A percentile compares a stretch with the other conserved stretches of the same genome.
These are phyloP conservation scores for Aspergillus cavernicola DNA, from an alignment of 495 filamentous ascomycete genomes.

Conservation along the genomic window DNA sequence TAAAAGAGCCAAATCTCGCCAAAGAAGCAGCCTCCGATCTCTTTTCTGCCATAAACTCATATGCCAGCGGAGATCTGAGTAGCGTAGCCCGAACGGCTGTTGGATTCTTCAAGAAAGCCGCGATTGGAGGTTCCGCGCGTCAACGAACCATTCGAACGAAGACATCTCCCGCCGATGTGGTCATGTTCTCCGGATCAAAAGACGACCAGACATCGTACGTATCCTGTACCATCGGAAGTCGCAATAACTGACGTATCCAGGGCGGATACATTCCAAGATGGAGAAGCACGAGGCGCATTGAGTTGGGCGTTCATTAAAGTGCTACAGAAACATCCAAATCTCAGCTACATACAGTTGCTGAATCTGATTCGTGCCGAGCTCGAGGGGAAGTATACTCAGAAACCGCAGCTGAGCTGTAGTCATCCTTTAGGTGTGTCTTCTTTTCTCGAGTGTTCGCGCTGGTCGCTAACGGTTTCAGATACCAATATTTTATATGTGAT, in stretches of 20 bases:
- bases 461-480: slow-evolving; percentile 29
- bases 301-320: slow-evolving; percentile 94
- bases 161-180: slow-evolving; percentile 90
- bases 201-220: slow-evolving; percentile 76
- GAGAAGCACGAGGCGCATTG: slow-evolving; percentile 93
- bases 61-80: slow-evolving; percentile 81
- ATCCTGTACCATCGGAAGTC: no score
- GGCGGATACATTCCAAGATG: slow-evolving; percentile 49
- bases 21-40: slow-evolving; percentile 95
- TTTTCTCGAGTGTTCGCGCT: not conserved
- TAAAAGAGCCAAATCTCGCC: slow-evolving; percentile 96
- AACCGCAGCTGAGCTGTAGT: slow-evolving; percentile 95
- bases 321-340: slow-evolving; percentile 88
- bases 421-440: slow-evolving; percentile 78
- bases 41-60: slow-evolving; percentile 79
- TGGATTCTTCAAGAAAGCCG: slow-evolving; percentile 90
- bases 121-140: slow-evolving; percentile 71
- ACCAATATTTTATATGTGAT: slow-evolving; percentile 43
- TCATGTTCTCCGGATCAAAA: slow-evolving; percentile 97
- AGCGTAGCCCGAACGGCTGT: slow-evolving; percentile 76
- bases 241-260: slow-evolving; percentile 15
- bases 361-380: slow-evolving; percentile 93
- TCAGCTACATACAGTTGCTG: slow-evolving; percentile 92
- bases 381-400: slow-evolving; percentile 86
- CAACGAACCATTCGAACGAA: slow-evolving; percentile 78